Evolutionary conservation across 2,329 filamentous ascomycete species (phyloP), one percentile per base, ranked within the genome.

Genomic region (Trichoderma pleuroti): DNA sequence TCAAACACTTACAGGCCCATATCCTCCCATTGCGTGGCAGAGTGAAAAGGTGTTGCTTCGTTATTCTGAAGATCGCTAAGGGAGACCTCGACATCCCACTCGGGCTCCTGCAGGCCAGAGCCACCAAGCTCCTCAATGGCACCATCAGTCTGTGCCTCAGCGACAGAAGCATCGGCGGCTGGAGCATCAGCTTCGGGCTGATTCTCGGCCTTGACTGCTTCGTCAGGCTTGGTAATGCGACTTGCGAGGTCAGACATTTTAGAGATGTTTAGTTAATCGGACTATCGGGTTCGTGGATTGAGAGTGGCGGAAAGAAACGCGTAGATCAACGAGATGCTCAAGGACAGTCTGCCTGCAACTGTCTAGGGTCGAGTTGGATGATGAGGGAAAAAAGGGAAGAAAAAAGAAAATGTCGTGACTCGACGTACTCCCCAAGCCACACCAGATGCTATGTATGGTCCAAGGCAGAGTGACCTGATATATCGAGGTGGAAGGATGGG

Each of bases 81-180:
- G 81, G 95, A 96, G 76, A 99, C 93, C 78, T 97, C 92, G 74
- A 99, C 95, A 75, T 96, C 92, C 81, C 92, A 97, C 71, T 92
- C 90, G 5, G 90, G 90, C 80, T 98, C 93, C 60, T 87, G 81
- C 32, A 90, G 83, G 61, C 84, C 84, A 49, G 88, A 88, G 68
- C 86, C 88, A 49, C 81, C 80, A 24, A 80, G 75, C 30, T 74
- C 72, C 60, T 80, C 79, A 46, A 78, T 76, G 59, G 80, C 76
- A 61, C 80, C 81, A 62, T 84, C 81, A 26, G 77, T 72, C 75
- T 83, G 80, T n/a, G 76, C 77, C 59, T 74, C 75, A 28, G 76
- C 71, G 5, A 70, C 73, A 14, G 72, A 52, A 49, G 75, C 70
- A 30, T 76, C 68, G 62, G 75, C 74, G 5, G 70, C 73, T 12